phyloP scores from a whole-genome alignment of 352 stramenopile genomes.

The Pythium brachiatum region DNA sequence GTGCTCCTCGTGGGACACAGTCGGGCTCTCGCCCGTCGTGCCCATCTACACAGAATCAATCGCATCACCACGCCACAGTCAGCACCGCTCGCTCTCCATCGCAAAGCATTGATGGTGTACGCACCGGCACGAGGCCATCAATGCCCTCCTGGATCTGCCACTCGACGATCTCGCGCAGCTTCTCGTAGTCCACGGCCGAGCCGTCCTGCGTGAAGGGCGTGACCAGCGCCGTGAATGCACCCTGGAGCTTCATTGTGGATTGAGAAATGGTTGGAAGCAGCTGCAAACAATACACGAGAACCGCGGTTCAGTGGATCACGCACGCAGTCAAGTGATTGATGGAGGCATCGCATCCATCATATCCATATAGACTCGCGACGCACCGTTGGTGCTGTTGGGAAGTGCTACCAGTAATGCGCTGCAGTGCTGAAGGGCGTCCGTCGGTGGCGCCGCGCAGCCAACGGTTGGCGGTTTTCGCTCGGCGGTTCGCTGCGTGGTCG shows the following conservation, averaged over 20 bases:
- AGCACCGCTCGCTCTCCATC: not conserved
- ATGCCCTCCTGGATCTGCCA: constrained; percentile 94
- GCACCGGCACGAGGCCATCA: constrained; percentile 94
- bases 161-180: constrained; percentile 89
- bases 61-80: not conserved
- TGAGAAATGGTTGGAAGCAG: constrained; percentile 10
- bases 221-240: constrained; percentile 92
- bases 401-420: not conserved
- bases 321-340: no score
- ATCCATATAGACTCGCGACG: no score
- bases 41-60: constrained; percentile 65
- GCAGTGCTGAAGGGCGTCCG: not conserved
- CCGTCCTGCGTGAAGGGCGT: constrained; percentile 95
- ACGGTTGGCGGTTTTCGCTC: constrained; percentile 21
- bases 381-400: not conserved
- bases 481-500: not conserved
- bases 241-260: constrained; percentile 65
- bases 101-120: not conserved
- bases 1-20: constrained; percentile 94
- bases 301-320: no score
- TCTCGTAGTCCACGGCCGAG: constrained; percentile 91
- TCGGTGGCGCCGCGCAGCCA: constrained; percentile 8
- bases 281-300: no score
- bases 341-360: no score
- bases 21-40: constrained; percentile 97